Conservation (phyloP, 1,139 yeast species). For the Yamadazyma pseudoaaseri region DNA sequence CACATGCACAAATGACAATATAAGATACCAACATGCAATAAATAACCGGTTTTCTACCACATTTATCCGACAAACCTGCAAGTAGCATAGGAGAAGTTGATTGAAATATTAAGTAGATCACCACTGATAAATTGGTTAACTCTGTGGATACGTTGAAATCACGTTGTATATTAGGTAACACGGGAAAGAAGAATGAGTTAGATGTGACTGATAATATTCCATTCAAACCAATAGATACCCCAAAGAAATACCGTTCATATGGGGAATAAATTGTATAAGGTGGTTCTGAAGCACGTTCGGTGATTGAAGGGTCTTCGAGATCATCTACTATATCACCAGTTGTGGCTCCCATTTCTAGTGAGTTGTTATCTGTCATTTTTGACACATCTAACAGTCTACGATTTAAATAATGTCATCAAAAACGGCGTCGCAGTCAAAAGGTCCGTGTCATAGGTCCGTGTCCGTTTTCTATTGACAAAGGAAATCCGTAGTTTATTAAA, state of each 20-base stretch:
- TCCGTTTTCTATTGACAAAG: too few species aligned
- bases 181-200: slow-evolving; percentile 73
- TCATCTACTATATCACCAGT: background rate
- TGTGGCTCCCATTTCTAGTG: background rate
- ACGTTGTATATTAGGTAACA: slow-evolving; percentile 51
- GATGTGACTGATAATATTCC: slow-evolving; percentile 67
- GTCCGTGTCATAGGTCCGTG: background rate
- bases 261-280: slow-evolving; percentile 12
- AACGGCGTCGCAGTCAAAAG: background rate
- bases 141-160: slow-evolving; percentile 55
- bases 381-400: background rate
- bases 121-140: slow-evolving; percentile 63
- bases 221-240: slow-evolving; percentile 19
- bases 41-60: slow-evolving; percentile 69
- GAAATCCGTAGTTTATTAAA: too few species aligned
- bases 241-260: slow-evolving; percentile 20
- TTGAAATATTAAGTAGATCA: slow-evolving; percentile 68
- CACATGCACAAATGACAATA: slow-evolving; percentile 23
- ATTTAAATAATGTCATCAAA: background rate
- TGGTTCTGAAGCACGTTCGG: background rate
- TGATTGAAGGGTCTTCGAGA: background rate
- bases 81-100: slow-evolving; percentile 67
- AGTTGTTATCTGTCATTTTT: background rate
- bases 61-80: slow-evolving; percentile 63
- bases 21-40: slow-evolving; percentile 41